phyloP scores from a whole-genome alignment of 768 basidiomycete species.

The Leccinum olivaceopallidum region DNA sequence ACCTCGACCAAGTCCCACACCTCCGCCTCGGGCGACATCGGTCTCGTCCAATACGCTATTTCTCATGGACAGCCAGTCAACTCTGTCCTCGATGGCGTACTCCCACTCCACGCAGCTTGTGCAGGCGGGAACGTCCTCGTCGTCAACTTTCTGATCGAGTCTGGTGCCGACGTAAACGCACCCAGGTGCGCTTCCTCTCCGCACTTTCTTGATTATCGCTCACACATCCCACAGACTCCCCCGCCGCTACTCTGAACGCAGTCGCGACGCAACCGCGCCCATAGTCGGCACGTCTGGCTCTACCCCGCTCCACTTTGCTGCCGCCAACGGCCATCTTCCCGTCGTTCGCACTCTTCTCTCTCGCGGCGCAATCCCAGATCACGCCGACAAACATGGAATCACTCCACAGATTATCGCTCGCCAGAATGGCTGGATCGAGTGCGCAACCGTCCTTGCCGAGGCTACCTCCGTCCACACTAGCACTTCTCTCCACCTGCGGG shows the following conservation, averaged over 20 bases:
- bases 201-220: conserved; percentile 9
- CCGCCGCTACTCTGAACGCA: conserved; percentile 72
- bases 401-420: conserved; percentile 85
- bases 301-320: conserved; percentile 95
- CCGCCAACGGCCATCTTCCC: conserved; percentile 86
- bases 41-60: conserved; percentile 90
- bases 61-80: conserved; percentile 95
- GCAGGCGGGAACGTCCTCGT: conserved; percentile 89
- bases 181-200: conserved; percentile 59
- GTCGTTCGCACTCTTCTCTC: conserved; percentile 80
- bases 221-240: conserved; percentile 50
- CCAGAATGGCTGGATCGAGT: conserved; percentile 77
- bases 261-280: conserved; percentile 62
- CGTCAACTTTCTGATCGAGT: conserved; percentile 84
- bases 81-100: conserved; percentile 91
- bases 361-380: conserved; percentile 79
- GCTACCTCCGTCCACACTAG: conserved; percentile 45
- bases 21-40: conserved; percentile 86
- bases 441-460: conserved; percentile 69
- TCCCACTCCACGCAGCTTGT: conserved; percentile 95
- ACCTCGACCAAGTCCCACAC: conserved; percentile 62
- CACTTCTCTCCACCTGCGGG: conserved; percentile 17
- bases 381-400: conserved; percentile 87
- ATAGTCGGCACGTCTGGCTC: conserved; percentile 85
- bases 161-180: conserved; percentile 98